Percentiles rank a stretch among this genome's conserved stretches.
Conservation (phyloP, 495 filamentous ascomycete genomes). For the Annulohypoxylon maeteangense region DNA sequence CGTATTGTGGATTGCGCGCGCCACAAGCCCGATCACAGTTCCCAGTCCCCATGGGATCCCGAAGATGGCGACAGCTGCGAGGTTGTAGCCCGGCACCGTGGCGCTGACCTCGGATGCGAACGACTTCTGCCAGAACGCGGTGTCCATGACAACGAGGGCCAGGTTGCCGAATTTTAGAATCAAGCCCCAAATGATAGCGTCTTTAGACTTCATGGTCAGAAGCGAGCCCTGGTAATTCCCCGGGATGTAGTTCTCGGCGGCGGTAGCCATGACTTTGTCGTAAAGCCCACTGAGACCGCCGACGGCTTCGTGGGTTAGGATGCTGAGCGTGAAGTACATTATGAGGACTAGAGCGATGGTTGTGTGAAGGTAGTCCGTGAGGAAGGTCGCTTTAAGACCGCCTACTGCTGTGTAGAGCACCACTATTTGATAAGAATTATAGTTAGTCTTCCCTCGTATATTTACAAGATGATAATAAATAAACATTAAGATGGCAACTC, state of each 20-base stretch:
- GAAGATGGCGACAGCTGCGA: slow-evolving; percentile 85
- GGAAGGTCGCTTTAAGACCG: slow-evolving; percentile 49
- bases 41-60: slow-evolving; percentile 87
- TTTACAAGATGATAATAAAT: slow-evolving; percentile 36
- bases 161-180: slow-evolving; percentile 62
- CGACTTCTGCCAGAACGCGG: slow-evolving; percentile 65
- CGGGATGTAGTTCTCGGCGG: slow-evolving; percentile 67
- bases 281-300: slow-evolving; percentile 81
- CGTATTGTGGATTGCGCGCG: slow-evolving; percentile 76
- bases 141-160: slow-evolving; percentile 64
- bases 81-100: slow-evolving; percentile 84
- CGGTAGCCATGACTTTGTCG: slow-evolving; percentile 86
- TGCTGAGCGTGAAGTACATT: slow-evolving; percentile 82
- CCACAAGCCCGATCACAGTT: slow-evolving; percentile 83
- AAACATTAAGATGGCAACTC: slow-evolving; percentile 23
- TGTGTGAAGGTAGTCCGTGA: slow-evolving; percentile 68
- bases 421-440: slow-evolving; percentile 71
- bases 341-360: slow-evolving; percentile 81
- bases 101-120: slow-evolving; percentile 60
- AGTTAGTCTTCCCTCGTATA: slow-evolving; percentile 39
- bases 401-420: slow-evolving; percentile 69
- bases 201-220: slow-evolving; percentile 62
- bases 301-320: slow-evolving; percentile 73
- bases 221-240: slow-evolving; percentile 62
- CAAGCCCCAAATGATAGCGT: slow-evolving; percentile 61